Base-by-base conservation (phyloP, 2,329 filamentous ascomycete genomes). In the Immersiporthe knoxdaviesiana region DNA sequence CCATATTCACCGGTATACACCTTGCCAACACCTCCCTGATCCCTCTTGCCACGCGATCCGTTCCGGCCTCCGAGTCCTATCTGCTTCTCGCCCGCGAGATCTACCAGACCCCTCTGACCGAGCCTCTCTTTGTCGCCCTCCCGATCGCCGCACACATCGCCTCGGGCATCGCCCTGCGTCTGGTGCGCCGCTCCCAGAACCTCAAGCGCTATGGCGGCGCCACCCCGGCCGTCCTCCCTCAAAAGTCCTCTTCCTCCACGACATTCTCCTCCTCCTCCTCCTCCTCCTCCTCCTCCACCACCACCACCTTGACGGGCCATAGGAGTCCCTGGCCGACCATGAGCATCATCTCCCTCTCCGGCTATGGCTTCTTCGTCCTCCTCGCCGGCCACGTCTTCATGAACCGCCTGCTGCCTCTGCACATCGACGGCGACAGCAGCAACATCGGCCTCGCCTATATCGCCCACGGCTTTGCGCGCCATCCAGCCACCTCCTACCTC, bases 11-110 rank as follows among this genome's bases (percentile, higher is more conserved):
- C 44, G 84, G 88, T 39, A 84, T 96, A 68, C 94, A 97, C 81
- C 83, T 96, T 72, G 85, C 90, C 75, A 97, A 94, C 75, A 95
- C 93, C 44, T 92, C 92, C 10, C 78, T 97, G 58, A 90, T 97
- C 72, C 94, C 93, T 0, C 87, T 96, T 50, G 74, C 90, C 63
- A 93, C 92, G 54, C 87, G 85, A 68, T 93, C 91, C 60, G 87
- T 96, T 8, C 82, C 90, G 11, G 87, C 89, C 65, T 92, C 92
- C 70, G 94, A 97, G 77, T 90, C 89, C 63, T 97, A 94, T 79
- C 89, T 98, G 63, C 90, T 98, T 72, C 92, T 97, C 79, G 94
- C 94, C 37, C 89, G 95, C 71, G 94, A 97, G 63, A 90, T 96
- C 79, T 98, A 98, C 83, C 95, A 97, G 79, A 94, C 93, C 1